Evolutionary conservation across 1,284 basidiomycete species (phyloP).

Genomic region (Heliocybe sulcata): DNA sequence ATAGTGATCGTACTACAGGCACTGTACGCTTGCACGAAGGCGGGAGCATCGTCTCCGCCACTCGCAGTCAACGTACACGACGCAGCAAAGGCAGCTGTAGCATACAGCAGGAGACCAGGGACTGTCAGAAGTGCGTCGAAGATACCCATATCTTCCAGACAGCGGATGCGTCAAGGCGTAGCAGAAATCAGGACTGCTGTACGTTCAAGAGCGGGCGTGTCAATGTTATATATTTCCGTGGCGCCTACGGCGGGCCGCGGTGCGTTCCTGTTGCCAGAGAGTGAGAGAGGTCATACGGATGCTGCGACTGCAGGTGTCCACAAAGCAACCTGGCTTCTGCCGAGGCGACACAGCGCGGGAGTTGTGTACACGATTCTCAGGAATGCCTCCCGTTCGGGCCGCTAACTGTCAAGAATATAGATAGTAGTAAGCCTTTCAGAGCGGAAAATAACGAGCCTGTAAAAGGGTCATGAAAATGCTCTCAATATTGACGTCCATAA

Average conservation of each 20-base stretch:
- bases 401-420: no score
- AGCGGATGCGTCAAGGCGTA: no score
- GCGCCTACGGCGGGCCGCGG: neutral
- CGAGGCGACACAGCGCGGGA: neutral
- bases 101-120: neutral
- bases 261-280: no score
- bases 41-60: constrained; percentile 39
- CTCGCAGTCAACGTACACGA: constrained; percentile 34
- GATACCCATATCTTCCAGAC: no score
- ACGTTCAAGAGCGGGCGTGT: no score
- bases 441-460: no score
- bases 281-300: no score
- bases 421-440: no score
- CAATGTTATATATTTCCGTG: neutral
- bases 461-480: no score
- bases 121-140: neutral
- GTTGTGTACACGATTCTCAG: neutral
- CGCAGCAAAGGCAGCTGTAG: constrained; percentile 3
- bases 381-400: no score
- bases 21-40: constrained; percentile 36
- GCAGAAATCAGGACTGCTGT: no score
- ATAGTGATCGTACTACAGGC: constrained; percentile 38
- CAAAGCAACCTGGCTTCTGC: neutral
- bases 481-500: no score
- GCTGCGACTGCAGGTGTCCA: neutral